These are phyloP conservation scores for Madurella fahalii DNA, from an alignment of 2,329 filamentous ascomycete species.

Conservation along the genomic window DNA sequence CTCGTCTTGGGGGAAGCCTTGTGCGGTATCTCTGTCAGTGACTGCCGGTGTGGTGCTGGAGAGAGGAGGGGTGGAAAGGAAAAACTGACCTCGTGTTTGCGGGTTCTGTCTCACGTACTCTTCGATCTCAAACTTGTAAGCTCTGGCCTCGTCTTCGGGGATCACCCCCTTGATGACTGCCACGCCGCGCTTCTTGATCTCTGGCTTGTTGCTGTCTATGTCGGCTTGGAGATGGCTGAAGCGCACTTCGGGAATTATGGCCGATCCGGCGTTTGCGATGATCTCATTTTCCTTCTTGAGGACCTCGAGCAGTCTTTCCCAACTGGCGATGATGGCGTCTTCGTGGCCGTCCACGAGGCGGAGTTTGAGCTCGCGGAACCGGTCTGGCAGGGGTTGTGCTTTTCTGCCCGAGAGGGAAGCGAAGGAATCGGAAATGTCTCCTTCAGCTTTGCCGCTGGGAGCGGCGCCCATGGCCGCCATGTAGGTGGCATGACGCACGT, in stretches of 20 bases:
- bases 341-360: constrained; percentile 49
- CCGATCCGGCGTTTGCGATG: constrained; percentile 42
- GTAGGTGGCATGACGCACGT: constrained; percentile 3
- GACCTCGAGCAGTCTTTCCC: constrained; percentile 25
- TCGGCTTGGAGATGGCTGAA: constrained; percentile 43
- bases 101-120: constrained; percentile 64
- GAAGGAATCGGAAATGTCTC: constrained; percentile 61
- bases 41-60: not conserved
- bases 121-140: constrained; percentile 61
- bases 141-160: constrained; percentile 57
- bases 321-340: constrained; percentile 36
- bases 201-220: constrained; percentile 36
- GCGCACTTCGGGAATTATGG: constrained; percentile 50
- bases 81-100: constrained; percentile 45
- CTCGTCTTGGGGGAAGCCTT: constrained; percentile 63
- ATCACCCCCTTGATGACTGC: constrained; percentile 64
- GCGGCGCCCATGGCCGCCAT: constrained; percentile 17
- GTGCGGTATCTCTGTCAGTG: not conserved
- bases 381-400: constrained; percentile 46
- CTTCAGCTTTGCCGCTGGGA: constrained; percentile 45
- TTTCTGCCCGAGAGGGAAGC: constrained; percentile 51
- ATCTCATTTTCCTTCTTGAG: constrained; percentile 32
- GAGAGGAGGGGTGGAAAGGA: not conserved
- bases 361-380: constrained; percentile 55
- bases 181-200: constrained; percentile 58